These are phyloP conservation scores for Rhizoclosmatium globosum DNA, from an alignment of 192 early-diverging fungal species.

Conservation along the genomic window DNA sequence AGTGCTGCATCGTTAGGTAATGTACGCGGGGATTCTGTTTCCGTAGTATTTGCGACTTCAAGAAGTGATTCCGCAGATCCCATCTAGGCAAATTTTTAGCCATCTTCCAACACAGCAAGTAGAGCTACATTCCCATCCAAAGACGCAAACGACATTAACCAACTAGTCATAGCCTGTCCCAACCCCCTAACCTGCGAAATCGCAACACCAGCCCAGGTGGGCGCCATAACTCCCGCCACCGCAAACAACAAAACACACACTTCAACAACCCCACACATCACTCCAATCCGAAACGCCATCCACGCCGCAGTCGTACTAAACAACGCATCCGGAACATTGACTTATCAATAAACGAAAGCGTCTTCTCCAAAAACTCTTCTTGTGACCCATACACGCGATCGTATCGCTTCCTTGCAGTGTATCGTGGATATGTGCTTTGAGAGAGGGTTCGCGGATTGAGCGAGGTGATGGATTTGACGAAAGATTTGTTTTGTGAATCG, in stretches of 20 bases:
- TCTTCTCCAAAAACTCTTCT: slow-evolving; percentile 13
- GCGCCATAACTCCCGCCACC: slow-evolving; percentile 19
- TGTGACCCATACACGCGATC: slow-evolving; percentile 37
- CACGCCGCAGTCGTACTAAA: slow-evolving; percentile 26
- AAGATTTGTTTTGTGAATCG: slow-evolving; percentile 35
- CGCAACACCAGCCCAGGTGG: slow-evolving; percentile 9
- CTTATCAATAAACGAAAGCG: slow-evolving; percentile 20
- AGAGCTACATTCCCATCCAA: slow-evolving; percentile 21
- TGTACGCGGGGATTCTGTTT: not conserved
- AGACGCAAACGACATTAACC: slow-evolving; percentile 2
- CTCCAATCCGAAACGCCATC: slow-evolving; percentile 39
- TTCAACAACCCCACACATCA: slow-evolving; percentile 30
- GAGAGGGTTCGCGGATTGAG: slow-evolving; percentile 42
- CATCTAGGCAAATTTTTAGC: slow-evolving; percentile 1
- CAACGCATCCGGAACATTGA: slow-evolving; percentile 19
- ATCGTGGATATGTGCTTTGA: slow-evolving; percentile 46
- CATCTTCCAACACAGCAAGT: not conserved
- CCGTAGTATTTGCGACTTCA: slow-evolving; percentile 22
- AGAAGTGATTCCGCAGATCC: slow-evolving; percentile 29
- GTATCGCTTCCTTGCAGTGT: slow-evolving; percentile 45
- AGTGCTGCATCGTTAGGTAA: slow-evolving; percentile 15
- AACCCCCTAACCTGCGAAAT: slow-evolving; percentile 22
- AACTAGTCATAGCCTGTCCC: not conserved
- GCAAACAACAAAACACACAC: slow-evolving; percentile 26
- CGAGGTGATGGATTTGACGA: slow-evolving; percentile 44